Evolutionary conservation across 805 yeast species (phyloP).

Genomic region (Saturnispora galanensis): DNA sequence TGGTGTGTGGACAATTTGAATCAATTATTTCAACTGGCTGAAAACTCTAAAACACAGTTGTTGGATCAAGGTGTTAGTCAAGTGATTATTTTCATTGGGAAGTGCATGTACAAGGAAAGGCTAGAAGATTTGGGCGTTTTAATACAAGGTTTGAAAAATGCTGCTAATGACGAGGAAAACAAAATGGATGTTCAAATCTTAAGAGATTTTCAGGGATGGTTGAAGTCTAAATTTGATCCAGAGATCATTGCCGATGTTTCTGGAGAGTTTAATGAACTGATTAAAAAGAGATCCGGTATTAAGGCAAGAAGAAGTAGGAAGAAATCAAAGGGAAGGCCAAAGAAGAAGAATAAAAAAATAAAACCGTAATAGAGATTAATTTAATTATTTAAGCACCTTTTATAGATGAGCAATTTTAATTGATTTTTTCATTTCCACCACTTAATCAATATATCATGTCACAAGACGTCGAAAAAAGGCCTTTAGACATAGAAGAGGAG

Average conservation of each 20-base stretch:
- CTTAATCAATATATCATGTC: background rate
- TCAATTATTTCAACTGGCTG: background rate
- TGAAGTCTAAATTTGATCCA: slow-evolving; percentile 2
- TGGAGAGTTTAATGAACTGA: background rate
- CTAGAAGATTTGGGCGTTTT: background rate
- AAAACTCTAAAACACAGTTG: slow-evolving; percentile 1
- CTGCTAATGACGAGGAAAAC: slow-evolving; percentile 4
- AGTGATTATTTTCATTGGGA: slow-evolving; percentile 3
- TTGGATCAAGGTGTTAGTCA: slow-evolving; percentile 7
- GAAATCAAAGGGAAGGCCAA: background rate
- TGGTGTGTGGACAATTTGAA: slow-evolving; percentile 6
- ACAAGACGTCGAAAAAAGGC: background rate
- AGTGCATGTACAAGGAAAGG: background rate
- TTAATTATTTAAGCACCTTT: background rate
- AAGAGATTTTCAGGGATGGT: slow-evolving; percentile 7
- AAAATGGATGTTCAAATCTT: slow-evolving; percentile 8
- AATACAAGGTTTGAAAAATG: slow-evolving; percentile 3
- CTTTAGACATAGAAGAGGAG: background rate
- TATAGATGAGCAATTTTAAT: background rate
- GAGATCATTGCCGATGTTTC: background rate
- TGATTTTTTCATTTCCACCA: background rate
- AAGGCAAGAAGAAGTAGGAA: slow-evolving; percentile 5
- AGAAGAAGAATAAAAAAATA: background rate
- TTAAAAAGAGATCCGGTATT: background rate
- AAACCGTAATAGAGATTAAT: background rate